Conservation (phyloP, 2,329 filamentous ascomycete genomes). For the Fusarium tjaetaba region DNA sequence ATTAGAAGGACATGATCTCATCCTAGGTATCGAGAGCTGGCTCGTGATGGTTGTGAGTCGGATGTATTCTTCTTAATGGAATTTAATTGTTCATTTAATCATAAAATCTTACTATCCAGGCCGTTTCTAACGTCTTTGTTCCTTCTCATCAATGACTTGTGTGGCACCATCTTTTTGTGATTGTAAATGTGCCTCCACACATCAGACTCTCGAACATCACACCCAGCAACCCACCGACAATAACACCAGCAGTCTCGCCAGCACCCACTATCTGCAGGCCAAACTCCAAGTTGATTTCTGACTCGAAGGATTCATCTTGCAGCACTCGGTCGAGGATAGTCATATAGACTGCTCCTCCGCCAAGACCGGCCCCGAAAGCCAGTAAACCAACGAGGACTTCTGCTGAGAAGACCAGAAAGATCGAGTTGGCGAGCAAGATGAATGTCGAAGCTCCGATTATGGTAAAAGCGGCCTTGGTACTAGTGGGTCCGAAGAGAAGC, state of each 20-base stretch:
- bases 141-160: conserved; percentile 14
- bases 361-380: conserved; percentile 43
- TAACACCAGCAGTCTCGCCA: conserved; percentile 44
- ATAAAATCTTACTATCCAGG: not conserved
- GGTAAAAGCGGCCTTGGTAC: conserved; percentile 8
- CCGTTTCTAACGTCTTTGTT: not conserved
- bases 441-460: conserved; percentile 12
- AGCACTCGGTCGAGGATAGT: conserved; percentile 33
- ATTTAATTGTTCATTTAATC: not conserved
- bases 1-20: not conserved
- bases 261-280: conserved; percentile 42
- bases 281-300: conserved; percentile 42
- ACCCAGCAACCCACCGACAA: conserved; percentile 42
- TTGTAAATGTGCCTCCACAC: conserved; percentile 25
- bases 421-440: conserved; percentile 34
- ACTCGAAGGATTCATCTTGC: conserved; percentile 28
- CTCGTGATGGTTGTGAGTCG: rapidly evolving
- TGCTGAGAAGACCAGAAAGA: conserved; percentile 36
- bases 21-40: not conserved
- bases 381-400: conserved; percentile 38
- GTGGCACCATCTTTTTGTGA: conserved; percentile 44
- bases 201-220: conserved; percentile 39
- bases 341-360: conserved; percentile 46
- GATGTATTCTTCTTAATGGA: rapidly evolving
- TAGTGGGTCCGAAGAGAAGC: conserved; percentile 26